Conservation (phyloP, 2,329 filamentous ascomycete species). For the Fusarium torulosum region DNA sequence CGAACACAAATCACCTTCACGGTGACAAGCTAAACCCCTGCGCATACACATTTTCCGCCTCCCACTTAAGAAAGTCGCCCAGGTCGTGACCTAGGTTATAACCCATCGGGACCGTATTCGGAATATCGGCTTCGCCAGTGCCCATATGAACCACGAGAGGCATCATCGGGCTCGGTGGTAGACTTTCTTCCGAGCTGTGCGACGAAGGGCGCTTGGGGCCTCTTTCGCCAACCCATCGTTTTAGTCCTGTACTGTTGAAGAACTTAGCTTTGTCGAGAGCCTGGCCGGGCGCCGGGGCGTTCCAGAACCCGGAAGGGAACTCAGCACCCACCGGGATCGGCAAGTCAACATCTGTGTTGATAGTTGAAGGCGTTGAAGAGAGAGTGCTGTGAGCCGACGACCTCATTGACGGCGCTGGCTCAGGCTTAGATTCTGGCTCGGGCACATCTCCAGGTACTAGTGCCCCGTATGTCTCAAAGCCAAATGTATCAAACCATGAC, state of each 20-base stretch:
- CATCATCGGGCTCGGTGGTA: conserved; percentile 66
- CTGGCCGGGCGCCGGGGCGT: conserved; percentile 42
- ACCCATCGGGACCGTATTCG: conserved; percentile 65
- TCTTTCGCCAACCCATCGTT: conserved; percentile 55
- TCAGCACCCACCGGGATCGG: conserved; percentile 56
- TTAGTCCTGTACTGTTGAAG: conserved; percentile 49
- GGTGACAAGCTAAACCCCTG: conserved; percentile 44
- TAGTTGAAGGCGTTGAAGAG: conserved; percentile 48
- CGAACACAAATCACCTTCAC: conserved; percentile 10
- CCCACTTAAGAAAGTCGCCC: conserved; percentile 70
- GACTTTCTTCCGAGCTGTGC: conserved; percentile 52
- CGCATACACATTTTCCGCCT: conserved; percentile 63
- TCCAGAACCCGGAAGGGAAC: conserved; percentile 52
- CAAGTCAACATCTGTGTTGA: conserved; percentile 53
- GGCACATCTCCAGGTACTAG: conserved; percentile 50
- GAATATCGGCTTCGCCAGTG: conserved; percentile 50
- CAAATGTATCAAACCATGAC: conserved; percentile 65
- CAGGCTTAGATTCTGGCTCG: conserved; percentile 1
- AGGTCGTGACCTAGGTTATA: conserved; percentile 71
- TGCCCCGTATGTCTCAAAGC: conserved; percentile 59
- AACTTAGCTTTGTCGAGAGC: conserved; percentile 52
- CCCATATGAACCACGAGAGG: conserved; percentile 58
- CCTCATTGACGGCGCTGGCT: conserved; percentile 32
- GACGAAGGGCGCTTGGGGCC: conserved; percentile 50
- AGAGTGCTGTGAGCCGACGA: conserved; percentile 44